Percentiles rank a stretch among this genome's conserved stretches.
phyloP scores from a whole-genome alignment of 768 basidiomycete species.

The Pleurotus citrinopileatus region DNA sequence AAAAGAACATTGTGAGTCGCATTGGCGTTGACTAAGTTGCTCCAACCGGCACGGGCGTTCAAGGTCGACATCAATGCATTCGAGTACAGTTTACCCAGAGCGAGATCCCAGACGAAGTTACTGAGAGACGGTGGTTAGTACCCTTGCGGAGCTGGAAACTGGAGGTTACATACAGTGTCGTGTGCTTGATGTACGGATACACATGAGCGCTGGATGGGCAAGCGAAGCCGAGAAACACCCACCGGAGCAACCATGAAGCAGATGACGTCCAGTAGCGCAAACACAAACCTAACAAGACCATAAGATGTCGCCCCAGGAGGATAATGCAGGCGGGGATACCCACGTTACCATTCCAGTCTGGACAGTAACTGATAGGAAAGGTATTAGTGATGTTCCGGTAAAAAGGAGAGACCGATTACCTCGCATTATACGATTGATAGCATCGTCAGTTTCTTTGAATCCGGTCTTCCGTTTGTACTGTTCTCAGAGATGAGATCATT shows the following conservation, averaged over 20 bases:
- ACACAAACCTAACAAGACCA: neutral
- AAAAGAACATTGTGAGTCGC: constrained; percentile 8
- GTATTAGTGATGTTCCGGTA: neutral
- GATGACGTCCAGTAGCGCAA: constrained; percentile 11
- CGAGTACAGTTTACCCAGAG: constrained; percentile 45
- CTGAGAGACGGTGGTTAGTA: constrained; percentile 17
- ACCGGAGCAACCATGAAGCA: constrained; percentile 15
- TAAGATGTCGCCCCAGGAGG: neutral
- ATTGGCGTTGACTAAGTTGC: neutral
- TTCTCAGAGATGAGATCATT: neutral
- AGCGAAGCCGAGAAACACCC: no score
- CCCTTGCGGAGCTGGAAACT: neutral
- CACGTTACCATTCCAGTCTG: constrained; percentile 35
- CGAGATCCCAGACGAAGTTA: constrained; percentile 49
- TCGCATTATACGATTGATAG: constrained; percentile 33
- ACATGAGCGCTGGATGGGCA: neutral
- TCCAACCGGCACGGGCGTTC: constrained; percentile 33
- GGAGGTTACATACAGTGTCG: constrained; percentile 38
- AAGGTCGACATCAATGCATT: constrained; percentile 48
- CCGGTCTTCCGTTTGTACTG: constrained; percentile 32
- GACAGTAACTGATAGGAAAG: constrained; percentile 27
- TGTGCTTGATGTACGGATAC: constrained; percentile 28
- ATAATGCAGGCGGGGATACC: neutral
- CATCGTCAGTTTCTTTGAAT: constrained; percentile 30
- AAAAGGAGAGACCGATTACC: no score